Evolutionary conservation across 805 yeast genomes (phyloP).

Genomic region (Candida cerambycidarum): DNA sequence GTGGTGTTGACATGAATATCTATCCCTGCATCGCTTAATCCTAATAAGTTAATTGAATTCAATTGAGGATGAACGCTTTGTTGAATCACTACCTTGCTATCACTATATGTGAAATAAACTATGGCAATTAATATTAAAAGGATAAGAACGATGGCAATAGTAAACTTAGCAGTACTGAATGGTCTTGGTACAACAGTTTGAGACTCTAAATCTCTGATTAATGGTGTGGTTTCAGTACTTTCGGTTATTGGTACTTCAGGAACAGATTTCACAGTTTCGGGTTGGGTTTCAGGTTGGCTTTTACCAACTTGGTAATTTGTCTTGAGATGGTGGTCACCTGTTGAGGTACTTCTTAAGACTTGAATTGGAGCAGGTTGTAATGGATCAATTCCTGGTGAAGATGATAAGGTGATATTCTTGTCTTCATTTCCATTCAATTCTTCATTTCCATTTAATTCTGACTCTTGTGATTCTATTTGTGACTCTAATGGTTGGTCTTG

Average conservation of each 20-base stretch:
- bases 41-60: slow-evolving; percentile 23
- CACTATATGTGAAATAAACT: slow-evolving; percentile 15
- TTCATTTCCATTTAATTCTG: too few species aligned
- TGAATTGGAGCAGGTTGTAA: background rate
- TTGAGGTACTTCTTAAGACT: background rate
- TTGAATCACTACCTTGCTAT: slow-evolving; percentile 12
- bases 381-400: slow-evolving; percentile 2
- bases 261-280: background rate
- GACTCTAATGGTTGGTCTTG: too few species aligned
- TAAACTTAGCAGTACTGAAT: slow-evolving; percentile 13
- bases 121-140: slow-evolving; percentile 13
- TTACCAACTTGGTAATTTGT: slow-evolving; percentile 3
- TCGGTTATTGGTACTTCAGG: slow-evolving; percentile 7
- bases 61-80: slow-evolving; percentile 24
- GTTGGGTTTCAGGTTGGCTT: background rate
- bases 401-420: background rate
- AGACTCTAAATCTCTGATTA: slow-evolving; percentile 10
- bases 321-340: slow-evolving; percentile 3
- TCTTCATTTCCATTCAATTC: background rate
- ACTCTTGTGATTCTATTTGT: too few species aligned
- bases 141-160: slow-evolving; percentile 13
- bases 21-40: slow-evolving; percentile 26
- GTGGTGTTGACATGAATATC: slow-evolving; percentile 27
- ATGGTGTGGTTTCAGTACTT: slow-evolving; percentile 9
- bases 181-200: slow-evolving; percentile 9